Conservation (phyloP, 1,139 yeast genomes). For the Trichomonascaceae sp. region DNA sequence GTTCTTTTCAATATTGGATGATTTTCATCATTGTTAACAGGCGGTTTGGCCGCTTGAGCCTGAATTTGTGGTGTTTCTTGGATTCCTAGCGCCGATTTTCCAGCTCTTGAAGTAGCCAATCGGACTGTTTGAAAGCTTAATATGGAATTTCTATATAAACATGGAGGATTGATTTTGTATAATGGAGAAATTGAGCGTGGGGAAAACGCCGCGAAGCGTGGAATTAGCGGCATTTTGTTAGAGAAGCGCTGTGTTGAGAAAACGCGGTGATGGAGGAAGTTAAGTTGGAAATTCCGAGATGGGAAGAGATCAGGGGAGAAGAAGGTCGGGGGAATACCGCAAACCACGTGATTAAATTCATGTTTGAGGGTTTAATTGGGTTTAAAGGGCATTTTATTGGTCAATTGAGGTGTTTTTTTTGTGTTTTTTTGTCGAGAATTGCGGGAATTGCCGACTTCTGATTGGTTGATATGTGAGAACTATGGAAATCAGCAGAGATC, state of each 20-base stretch:
- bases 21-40: neutral
- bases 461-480: too few species aligned
- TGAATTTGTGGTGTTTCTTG: neutral
- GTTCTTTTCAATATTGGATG: slow-evolving; percentile 13
- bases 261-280: neutral
- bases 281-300: neutral
- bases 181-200: neutral
- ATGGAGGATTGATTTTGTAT: neutral
- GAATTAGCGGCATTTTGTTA: neutral
- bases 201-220: neutral
- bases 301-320: neutral
- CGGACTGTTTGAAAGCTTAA: neutral
- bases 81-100: neutral
- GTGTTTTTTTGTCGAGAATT: too few species aligned
- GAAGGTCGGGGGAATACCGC: neutral
- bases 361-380: too few species aligned
- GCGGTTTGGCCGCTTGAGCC: neutral
- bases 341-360: neutral
- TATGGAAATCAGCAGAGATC: too few species aligned
- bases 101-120: neutral
- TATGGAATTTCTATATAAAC: neutral
- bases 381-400: too few species aligned
- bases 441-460: too few species aligned
- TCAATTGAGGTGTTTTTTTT: too few species aligned
- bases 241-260: too few species aligned